A percentile compares a stretch with the other conserved stretches of the same genome.
Evolutionary conservation across 2,329 filamentous ascomycete genomes (phyloP).

Genomic region (Cercospora nicotianae): DNA sequence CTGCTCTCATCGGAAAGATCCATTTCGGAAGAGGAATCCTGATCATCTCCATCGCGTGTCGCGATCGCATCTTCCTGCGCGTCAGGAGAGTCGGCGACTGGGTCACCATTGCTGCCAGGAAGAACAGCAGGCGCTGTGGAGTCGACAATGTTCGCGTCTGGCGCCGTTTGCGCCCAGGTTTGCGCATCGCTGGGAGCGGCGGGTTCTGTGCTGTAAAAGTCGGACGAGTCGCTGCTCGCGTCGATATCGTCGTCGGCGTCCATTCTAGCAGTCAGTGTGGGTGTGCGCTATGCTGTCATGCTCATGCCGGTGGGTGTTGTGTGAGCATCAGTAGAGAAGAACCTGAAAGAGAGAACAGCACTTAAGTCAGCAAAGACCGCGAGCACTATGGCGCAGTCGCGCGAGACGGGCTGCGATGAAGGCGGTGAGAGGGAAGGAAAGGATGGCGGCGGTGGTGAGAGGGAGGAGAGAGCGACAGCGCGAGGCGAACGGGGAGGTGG

Average conservation of each 20-base stretch:
- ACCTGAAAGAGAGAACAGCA: neutral
- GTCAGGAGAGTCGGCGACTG: neutral
- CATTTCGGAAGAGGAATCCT: conserved; percentile 34
- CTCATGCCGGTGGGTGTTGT: neutral
- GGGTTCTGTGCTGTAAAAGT: conserved; percentile 4
- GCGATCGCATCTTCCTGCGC: conserved; percentile 2
- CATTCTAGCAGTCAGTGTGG: conserved; percentile 11
- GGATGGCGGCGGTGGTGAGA: neutral
- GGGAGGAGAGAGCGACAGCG: neutral
- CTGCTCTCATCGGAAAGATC: conserved; percentile 33
- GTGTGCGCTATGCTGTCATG: neutral
- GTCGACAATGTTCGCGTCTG: neutral
- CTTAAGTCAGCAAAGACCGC: conserved; percentile 3
- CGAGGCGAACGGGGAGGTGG: neutral
- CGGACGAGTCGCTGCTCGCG: conserved; percentile 9
- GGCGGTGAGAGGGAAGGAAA: neutral
- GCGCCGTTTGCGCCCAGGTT: neutral
- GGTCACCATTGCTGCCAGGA: neutral
- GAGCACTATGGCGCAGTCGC: conserved; percentile 6
- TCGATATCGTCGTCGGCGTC: conserved; percentile 4
- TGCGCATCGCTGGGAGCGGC: neutral
- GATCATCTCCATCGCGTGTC: conserved; percentile 12
- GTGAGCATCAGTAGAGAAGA: neutral
- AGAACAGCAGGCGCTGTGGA: neutral
- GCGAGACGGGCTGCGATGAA: neutral